Base-by-base conservation (phyloP, 495 filamentous ascomycete species). In the Aspergillus kassunensis region DNA sequence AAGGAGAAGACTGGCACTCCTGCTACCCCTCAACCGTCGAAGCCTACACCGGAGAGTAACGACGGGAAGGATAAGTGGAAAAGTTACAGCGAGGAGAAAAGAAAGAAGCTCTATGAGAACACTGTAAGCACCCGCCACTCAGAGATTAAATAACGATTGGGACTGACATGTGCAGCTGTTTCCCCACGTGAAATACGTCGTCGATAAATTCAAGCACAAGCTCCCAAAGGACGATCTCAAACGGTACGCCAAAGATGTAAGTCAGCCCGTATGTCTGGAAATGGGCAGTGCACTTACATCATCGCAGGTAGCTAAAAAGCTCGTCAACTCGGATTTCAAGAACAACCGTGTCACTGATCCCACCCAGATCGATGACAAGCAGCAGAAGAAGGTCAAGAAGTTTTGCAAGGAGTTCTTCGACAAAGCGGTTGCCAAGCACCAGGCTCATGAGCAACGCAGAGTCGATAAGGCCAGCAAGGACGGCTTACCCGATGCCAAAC, bases 91-190 rank as follows among this genome's bases (percentile, higher is more conserved):
- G 72, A 88, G 54, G 90, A 96, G 47, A 96, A 96, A 68, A 86
- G 90, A 66, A 92, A 89, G 79, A 95, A 89, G 70, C 74, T 95
- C 3, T 97, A 96, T 57, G 90, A 95, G 65, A 90, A 90, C 61
- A 92, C 91, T 15, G 90, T 93, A 75, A 62, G 86, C 21, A 1
- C 13, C n/a, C 4, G 13, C 15, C 13, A 2, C 20, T 44, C 16
- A 27, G 7, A 4, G 8, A 29, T 8, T 27, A 18, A 11, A 11
- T 10, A 33, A 6, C 29, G 33, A 13, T 18, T 24, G 16, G 15
- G 11, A 24, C 44, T 34, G 9, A 46, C 8, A 5, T 23, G 18
- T 21, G 6, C 54, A 95, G 90, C 73, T 97, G 16, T 85, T 83
- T 59, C 90, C 89, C 11, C 83, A 88, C 56, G 84, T 96, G 57